Conservation (phyloP, 2,329 filamentous ascomycete species). For the Fusarium longipes region DNA sequence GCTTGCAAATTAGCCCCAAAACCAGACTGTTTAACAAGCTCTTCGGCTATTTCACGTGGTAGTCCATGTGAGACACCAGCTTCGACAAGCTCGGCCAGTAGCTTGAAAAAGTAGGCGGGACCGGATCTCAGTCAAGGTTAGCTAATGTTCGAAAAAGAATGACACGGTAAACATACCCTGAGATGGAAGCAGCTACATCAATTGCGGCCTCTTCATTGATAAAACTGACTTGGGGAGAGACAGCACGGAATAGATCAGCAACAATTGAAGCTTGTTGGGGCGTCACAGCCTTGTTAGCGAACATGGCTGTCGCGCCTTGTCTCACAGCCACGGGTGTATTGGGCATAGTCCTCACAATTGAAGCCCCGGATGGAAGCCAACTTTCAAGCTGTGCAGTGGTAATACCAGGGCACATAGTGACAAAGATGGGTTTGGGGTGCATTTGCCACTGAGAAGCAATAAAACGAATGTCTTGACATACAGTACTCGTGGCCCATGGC, state of each 20-base stretch:
- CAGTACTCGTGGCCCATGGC: not conserved
- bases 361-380: not conserved
- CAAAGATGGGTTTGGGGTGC: not conserved
- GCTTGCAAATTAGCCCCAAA: not conserved
- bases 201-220: not conserved
- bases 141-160: too few relatives aligned
- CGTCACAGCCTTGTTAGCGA: not conserved
- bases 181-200: constrained; percentile 2
- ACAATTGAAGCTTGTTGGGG: not conserved
- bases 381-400: not conserved
- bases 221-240: constrained; percentile 1
- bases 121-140: not conserved
- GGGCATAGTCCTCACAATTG: constrained; percentile 1
- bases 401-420: constrained; percentile 6
- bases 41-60: not conserved
- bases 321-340: constrained; percentile 3
- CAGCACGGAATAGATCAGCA: not conserved
- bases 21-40: not conserved
- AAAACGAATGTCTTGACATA: not conserved
- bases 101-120: not conserved
- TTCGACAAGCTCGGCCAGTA: not conserved
- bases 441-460: not conserved
- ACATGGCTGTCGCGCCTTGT: constrained; percentile 2
- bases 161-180: not conserved
- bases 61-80: not conserved